Conservation (phyloP, 2,329 filamentous ascomycete species). For the Phaeomoniella chlamydospora region DNA sequence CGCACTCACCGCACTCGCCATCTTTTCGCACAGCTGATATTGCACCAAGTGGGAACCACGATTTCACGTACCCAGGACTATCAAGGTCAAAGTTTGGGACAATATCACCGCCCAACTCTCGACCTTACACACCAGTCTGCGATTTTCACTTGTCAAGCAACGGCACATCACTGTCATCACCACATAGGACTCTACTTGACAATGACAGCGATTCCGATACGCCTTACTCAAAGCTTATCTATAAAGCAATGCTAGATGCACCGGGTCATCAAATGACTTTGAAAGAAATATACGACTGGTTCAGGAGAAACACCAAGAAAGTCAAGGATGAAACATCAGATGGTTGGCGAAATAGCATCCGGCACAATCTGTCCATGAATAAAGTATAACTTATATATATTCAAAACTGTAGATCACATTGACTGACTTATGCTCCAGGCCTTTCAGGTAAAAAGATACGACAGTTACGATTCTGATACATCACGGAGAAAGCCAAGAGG, state of each 20-base stretch:
- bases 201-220: constrained; percentile 29
- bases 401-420: constrained; percentile 3
- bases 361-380: constrained; percentile 95
- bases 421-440: constrained; percentile 14
- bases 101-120: constrained; percentile 3
- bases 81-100: too few species aligned
- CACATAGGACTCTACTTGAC: too few species aligned
- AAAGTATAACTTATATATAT: constrained; percentile 41
- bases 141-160: too few species aligned
- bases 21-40: too few species aligned
- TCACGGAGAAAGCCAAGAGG: constrained; percentile 46
- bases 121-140: constrained; percentile 1
- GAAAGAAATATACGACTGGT: constrained; percentile 85
- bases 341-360: constrained; percentile 92
- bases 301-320: constrained; percentile 67
- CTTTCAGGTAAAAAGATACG: constrained; percentile 18
- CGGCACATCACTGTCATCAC: neutral
- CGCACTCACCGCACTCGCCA: too few species aligned
- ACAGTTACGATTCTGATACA: constrained; percentile 20
- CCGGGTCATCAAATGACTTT: constrained; percentile 59
- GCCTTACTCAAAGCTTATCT: constrained; percentile 75
- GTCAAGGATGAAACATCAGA: constrained; percentile 43
- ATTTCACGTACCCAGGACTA: too few species aligned
- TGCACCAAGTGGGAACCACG: too few species aligned
- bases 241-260: constrained; percentile 55